Evolutionary conservation across 768 basidiomycete genomes (phyloP), one percentile per base, ranked within the genome.

Genomic region (Infundibulicybe gibba): DNA sequence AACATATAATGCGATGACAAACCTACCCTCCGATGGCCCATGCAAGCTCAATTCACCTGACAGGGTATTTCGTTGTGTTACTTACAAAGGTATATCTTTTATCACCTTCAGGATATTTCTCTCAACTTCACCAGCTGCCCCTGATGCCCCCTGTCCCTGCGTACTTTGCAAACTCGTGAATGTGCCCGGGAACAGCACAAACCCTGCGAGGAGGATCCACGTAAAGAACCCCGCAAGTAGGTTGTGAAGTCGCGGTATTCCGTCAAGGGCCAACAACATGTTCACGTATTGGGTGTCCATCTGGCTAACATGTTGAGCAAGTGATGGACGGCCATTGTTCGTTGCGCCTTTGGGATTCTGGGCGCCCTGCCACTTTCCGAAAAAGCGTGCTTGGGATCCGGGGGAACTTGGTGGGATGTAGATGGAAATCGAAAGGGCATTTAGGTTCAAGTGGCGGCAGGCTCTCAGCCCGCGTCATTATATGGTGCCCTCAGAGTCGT

Each of bases 131-230:
- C 44, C 60, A 49, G 54, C 61, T 12, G 40, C 42, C 17, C 40
- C 42, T 41, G 51, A 8, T 25, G 8, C 25, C 25, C 25, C 25
- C 25, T 8, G 8, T 25, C 25, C 48, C 20, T 65, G 55, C 9
- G 60, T 39, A 37, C 56, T 65, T 46, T 68, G 64, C 61, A 74
- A 66, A 44, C 72, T 80, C 9, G 73, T 67, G 59, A 83, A 83
- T 6, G 81, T 83, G 42, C 79, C 77, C 2, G 81, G 81, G 51
- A 83, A 80, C 21, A 83, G 65, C 14, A 83, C 63, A 56, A 83
- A 83, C 6, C 81, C 81, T 8, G 80, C 81, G 17, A 83, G 64
- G 43, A 83, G 54, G 45, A 83, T 71, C 81, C 81, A 83, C 8
- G 77, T 81, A 52, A 78, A 83, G 62, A 83, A 81, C 6, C 68